Evolutionary conservation across 1,139 yeast genomes (phyloP).

Genomic region (Arxiozyma slooffiae): DNA sequence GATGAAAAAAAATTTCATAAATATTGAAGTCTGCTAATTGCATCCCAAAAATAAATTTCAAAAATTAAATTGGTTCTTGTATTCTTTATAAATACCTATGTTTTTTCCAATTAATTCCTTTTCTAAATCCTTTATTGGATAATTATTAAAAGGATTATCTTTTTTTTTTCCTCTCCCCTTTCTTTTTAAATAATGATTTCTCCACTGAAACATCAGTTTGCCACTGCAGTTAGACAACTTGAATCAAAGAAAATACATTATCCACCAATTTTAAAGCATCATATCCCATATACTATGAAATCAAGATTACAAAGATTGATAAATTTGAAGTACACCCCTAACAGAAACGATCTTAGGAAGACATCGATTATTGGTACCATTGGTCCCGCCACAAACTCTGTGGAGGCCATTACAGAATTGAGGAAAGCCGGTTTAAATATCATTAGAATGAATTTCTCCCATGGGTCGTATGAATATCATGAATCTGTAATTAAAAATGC

Average conservation of each 20-base stretch:
- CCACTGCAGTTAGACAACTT: not conserved
- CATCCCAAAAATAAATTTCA: no score
- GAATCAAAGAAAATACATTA: not conserved
- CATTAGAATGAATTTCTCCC: conserved; percentile 97
- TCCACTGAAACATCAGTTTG: not conserved
- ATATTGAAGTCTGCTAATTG: no score
- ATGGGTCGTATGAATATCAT: conserved; percentile 94
- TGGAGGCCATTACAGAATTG: conserved; percentile 71
- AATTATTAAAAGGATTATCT: no score
- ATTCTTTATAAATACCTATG: no score
- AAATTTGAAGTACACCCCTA: conserved; percentile 49
- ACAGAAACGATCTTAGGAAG: conserved; percentile 79
- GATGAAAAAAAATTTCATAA: no score
- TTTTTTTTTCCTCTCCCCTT: no score
- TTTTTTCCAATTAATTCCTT: no score
- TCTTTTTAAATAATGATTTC: not conserved
- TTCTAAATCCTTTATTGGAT: no score
- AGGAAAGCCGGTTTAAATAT: conserved; percentile 96
- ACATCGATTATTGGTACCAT: conserved; percentile 96
- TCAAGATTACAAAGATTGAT: conserved; percentile 66
- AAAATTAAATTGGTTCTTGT: no score
- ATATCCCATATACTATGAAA: conserved; percentile 17
- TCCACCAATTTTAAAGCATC: not conserved
- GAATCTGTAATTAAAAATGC: conserved; percentile 93
- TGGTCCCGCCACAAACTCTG: conserved; percentile 91